phyloP scores from a whole-genome alignment of 192 early-diverging fungal genomes.

The Coemansia sp. region DNA sequence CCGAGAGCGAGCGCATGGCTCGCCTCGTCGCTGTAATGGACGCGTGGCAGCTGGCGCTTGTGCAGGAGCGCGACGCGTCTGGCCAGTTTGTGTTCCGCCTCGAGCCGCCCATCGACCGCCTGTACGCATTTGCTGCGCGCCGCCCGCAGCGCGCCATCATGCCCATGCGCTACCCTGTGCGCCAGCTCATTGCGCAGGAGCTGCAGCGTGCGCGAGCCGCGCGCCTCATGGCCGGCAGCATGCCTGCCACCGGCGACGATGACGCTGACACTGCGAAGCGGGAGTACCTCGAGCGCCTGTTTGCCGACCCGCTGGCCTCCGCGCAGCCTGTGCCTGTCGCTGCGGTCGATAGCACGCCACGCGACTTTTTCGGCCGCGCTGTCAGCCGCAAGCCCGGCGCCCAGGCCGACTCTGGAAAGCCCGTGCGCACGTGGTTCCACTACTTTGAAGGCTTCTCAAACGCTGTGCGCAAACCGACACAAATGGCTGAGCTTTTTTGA shows the following conservation, averaged over 20 bases:
- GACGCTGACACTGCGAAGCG: constrained; percentile 23
- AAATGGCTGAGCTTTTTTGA: constrained; percentile 62
- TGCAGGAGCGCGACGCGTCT: constrained; percentile 30
- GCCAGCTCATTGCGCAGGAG: constrained; percentile 81
- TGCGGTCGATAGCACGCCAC: not conserved
- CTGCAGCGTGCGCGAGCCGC: constrained; percentile 39
- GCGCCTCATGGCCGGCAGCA: not conserved
- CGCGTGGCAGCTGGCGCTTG: constrained; percentile 24
- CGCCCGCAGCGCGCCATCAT: constrained; percentile 28
- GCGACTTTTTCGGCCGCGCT: constrained; percentile 80
- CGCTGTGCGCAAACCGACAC: constrained; percentile 77
- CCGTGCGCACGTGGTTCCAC: constrained; percentile 59
- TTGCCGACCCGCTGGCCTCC: constrained; percentile 23
- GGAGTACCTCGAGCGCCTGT: constrained; percentile 25
- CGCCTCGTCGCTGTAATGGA: constrained; percentile 39
- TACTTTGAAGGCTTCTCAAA: constrained; percentile 92
- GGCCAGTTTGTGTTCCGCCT: constrained; percentile 49
- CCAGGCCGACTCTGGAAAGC: not conserved
- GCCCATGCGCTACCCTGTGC: constrained; percentile 69
- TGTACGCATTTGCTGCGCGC: constrained; percentile 19
- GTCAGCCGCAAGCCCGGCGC: not conserved
- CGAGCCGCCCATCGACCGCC: constrained; percentile 72
- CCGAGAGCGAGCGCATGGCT: constrained; percentile 14
- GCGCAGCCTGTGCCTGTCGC: constrained; percentile 1
- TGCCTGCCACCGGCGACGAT: not conserved